Base-by-base conservation (phyloP, 148 eudicot species). In the Salicornia ramosissima region DNA sequence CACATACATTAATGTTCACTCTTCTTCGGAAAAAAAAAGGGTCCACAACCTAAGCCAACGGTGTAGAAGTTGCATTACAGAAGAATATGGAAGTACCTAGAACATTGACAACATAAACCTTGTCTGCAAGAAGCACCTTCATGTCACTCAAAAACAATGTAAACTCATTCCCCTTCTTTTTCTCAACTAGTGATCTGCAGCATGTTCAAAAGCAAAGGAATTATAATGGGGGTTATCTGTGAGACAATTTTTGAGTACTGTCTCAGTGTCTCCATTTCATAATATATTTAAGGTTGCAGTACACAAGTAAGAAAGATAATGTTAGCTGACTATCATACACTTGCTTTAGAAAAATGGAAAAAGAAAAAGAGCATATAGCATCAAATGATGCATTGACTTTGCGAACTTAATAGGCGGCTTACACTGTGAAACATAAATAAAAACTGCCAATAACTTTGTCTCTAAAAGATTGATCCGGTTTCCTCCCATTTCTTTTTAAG, bases 71-170 rank as follows among this genome's bases (percentile, higher is more conserved):
- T 45, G 5, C 33, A 62, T 8, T 39, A 21, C 50, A 72, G 54
- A 59, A 54, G 72, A 65, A 72, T 33, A 40, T 67, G 62, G 24
- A 49, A 45, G 64, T 94, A 94, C 99, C 98, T 80, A 93, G 78
- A 83, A 86, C 87, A 77, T 90, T 93, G 72, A 90, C 86, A 59
- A 83, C 87, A 72, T 77, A 92, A 72, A 90, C 85, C 77, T 80
- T 89, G 10, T 92, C 86, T 21, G 57, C 46, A 75, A 85, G 83
- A 75, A 92, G 91, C 73, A 68, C 79, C 77, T 89, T 89, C 85
- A 89, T 76, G 76, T 89, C 97, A 75, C 77, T 77, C 46, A 69
- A 61, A 80, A 87, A 86, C 77, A 85, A 78, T 71, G 68, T 72
- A 36, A 86, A 28, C 33, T 64, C 86, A 71, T 77, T 77, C 30